A percentile compares a stretch with the other conserved stretches of the same genome.
Conservation (phyloP, 169 alveolate species). For the Cryptosporidium felis region DNA sequence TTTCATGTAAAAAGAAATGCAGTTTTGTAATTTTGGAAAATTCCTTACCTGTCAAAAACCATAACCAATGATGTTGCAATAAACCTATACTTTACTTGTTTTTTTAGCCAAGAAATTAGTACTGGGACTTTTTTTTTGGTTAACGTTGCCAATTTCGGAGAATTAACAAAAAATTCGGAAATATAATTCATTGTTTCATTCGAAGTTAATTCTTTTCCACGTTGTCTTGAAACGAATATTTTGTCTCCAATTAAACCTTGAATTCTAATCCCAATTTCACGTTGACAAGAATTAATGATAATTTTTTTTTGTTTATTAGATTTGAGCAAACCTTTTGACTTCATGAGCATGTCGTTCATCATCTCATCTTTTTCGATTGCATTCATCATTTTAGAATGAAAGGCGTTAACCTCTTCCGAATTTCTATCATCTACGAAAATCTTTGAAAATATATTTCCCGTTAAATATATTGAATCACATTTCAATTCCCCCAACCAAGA, state of each 20-base stretch:
- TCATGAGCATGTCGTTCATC: not conserved
- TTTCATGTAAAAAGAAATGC: too few species aligned
- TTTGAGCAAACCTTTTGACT: not conserved
- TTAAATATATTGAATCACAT: not conserved
- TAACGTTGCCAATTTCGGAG: not conserved
- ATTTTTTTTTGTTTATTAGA: slow-evolving; percentile 18
- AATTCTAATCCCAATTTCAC: slow-evolving; percentile 40
- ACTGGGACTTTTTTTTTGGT: not conserved
- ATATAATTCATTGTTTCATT: slow-evolving; percentile 14
- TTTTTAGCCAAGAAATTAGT: slow-evolving; percentile 8
- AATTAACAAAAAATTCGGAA: slow-evolving; percentile 5
- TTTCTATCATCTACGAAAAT: not conserved
- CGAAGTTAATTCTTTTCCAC: slow-evolving; percentile 16
- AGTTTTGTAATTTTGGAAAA: too few species aligned
- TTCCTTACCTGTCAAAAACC: slow-evolving; percentile 54
- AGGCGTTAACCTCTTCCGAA: not conserved
- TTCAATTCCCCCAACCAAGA: slow-evolving; percentile 59
- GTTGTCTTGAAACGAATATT: slow-evolving; percentile 4
- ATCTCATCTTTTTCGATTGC: not conserved
- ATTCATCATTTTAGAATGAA: not conserved
- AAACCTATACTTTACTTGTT: slow-evolving; percentile 31
- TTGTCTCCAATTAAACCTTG: slow-evolving; percentile 26
- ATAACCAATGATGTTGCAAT: slow-evolving; percentile 42
- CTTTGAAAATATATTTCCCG: not conserved
- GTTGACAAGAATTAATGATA: slow-evolving; percentile 6